Base-by-base conservation (phyloP, 495 filamentous ascomycete genomes). In the Aspergillus affinis region DNA sequence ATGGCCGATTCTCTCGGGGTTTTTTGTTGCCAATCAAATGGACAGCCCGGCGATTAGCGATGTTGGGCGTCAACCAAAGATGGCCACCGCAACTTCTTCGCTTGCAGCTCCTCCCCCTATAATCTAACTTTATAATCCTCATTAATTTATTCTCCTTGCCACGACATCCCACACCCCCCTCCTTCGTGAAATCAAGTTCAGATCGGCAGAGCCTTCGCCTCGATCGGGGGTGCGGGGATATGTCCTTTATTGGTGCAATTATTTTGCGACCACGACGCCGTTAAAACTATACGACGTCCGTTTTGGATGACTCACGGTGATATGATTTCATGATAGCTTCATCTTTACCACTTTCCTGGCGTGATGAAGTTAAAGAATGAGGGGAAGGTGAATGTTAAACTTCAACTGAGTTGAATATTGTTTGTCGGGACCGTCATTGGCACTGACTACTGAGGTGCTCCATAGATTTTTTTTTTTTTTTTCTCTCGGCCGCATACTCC, bases 131-230 rank as follows among this genome's bases (percentile, higher is more conserved):
- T 63, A 54, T 61, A 21, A 36, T 54, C 51, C 51, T 9, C 10
- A 36, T 54, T 45, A 46, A 51, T 32, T 59, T 54, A 41, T 41
- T 41, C 36, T 41, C 36, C 36, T 41, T 13, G 55, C 61, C 58
- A 61, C 58, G 61, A 63, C 54, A 47, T 32, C 30, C 44, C 30
- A 12, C 30, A 7, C 30, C 19, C 36, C 19, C 15, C 44, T 29
- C 20, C 36, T 21, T 53, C 49, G 52, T 52, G 45, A 29, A 26
- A 54, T 19, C 55, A 36, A 36, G 53, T 52, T 54, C 54, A 59
- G 73, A 75, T 74, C 69, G 66, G 65, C 73, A 68, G 51, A 63
- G 63, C 64, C 66, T 61, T 68, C 65, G 66, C 65, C 68, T 69
- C 23, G 52, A 58, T 62, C 50, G 32, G 66, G 63, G 53, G 66